Base-by-base conservation (phyloP, 306 rosid species). In the Albizia julibrissin region DNA sequence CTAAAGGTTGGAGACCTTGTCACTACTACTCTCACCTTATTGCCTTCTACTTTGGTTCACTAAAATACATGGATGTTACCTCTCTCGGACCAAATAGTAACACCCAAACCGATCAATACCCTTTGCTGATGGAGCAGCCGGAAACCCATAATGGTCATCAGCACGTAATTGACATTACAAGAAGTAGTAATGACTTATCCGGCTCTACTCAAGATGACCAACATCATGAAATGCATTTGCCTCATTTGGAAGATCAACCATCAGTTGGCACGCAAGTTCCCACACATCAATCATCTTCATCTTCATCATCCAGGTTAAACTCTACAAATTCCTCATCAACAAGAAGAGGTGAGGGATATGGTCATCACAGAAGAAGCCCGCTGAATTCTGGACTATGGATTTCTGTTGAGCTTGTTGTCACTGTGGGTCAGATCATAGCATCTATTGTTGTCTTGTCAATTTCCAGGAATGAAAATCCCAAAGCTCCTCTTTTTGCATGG, bases 321-420 rank as follows among this genome's bases (percentile, higher is more conserved):
- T 74, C 90, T 72, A 88, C 89, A 80, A 90, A 81, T 81, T 85
- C 93, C 19, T 79, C 90, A 18, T 81, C 87, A 4, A 43, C 81
- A 66, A 87, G 92, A 83, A 83, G 90, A 80, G 86, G 90, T 34
- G 94, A 90, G 21, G 91, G 92, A 11, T 87, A 89, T 72, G 73
- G 88, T 77, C 92, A 83, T 79, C 94, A 77, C 71, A 79, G 89
- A 47, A 87, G 97, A 83, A 87, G 91, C 85, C 95, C 92, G 3
- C 58, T 91, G 85, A 92, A 89, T 80, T 89, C 97, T 37, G 97
- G 90, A 62, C 83, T 92, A 52, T 92, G 93, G 92, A 86, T 92
- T 81, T 89, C 97, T 81, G 89, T 91, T 79, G 92, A 89, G 81
- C 81, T 89, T 64, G 52, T 85, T 82, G 85, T 89, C 78, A 89